Evolutionary conservation across 176 grass and related monocot genomes (phyloP).

Genomic region (Triticum urartu): DNA sequence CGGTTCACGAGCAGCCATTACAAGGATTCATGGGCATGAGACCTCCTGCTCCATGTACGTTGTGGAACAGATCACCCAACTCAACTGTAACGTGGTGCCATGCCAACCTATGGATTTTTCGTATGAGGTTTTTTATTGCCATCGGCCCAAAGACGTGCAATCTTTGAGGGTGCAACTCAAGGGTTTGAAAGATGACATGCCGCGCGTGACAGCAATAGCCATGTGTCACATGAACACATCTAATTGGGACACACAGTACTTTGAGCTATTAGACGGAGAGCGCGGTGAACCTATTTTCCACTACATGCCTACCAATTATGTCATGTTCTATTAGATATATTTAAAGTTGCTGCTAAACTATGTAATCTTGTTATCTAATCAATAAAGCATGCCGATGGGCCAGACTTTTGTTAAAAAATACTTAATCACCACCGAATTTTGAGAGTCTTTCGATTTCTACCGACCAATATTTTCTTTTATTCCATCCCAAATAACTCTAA

Average conservation of each 20-base stretch:
- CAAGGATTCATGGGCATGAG: not conserved
- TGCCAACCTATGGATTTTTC: constrained; percentile 13
- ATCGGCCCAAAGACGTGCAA: not conserved
- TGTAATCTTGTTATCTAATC: no score
- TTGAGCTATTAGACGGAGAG: not conserved
- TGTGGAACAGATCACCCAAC: not conserved
- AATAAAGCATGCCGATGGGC: no score
- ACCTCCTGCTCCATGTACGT: not conserved
- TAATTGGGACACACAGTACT: not conserved
- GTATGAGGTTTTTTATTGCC: not conserved
- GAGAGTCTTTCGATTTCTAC: not conserved
- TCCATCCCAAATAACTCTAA: constrained; percentile 17
- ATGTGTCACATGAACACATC: constrained; percentile 12
- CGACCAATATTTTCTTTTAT: not conserved
- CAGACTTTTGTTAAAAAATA: no score
- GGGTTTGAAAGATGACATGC: not conserved
- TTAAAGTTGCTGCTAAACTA: no score
- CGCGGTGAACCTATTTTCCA: not conserved
- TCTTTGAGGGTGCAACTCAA: not conserved
- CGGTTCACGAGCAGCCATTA: not conserved
- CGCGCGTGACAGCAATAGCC: not conserved
- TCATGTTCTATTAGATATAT: not conserved
- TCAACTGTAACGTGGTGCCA: not conserved
- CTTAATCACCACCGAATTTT: not conserved
- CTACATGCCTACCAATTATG: constrained; percentile 9